Evolutionary conservation across 257 asterid genomes (phyloP).

Genomic region (Lantana camara): DNA sequence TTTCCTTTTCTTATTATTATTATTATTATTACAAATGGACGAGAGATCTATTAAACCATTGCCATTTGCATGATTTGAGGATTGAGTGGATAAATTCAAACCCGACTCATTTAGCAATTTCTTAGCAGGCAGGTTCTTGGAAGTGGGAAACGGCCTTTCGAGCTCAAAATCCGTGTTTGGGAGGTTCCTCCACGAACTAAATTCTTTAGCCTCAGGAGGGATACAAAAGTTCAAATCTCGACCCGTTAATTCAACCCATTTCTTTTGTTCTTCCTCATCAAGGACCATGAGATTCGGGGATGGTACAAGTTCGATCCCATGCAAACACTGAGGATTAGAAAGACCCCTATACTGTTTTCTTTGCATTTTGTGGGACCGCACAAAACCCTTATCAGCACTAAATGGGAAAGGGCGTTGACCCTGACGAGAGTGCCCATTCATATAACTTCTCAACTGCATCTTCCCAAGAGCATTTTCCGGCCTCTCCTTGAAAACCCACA

Average conservation of each 20-base stretch:
- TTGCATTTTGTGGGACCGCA: constrained; percentile 59
- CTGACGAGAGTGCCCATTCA: constrained; percentile 57
- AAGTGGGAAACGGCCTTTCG: constrained; percentile 39
- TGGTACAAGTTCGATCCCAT: constrained; percentile 51
- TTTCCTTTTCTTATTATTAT: constrained; percentile 49
- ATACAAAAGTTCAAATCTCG: constrained; percentile 50
- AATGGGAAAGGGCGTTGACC: constrained; percentile 61
- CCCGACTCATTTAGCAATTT: constrained; percentile 53
- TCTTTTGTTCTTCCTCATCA: constrained; percentile 56
- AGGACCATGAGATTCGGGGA: constrained; percentile 44
- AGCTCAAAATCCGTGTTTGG: constrained; percentile 60
- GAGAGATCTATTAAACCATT: constrained; percentile 43
- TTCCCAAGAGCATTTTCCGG: constrained; percentile 61
- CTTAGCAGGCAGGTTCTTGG: constrained; percentile 36
- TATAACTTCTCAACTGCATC: constrained; percentile 63
- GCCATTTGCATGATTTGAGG: constrained; percentile 42
- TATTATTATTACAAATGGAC: constrained; percentile 23
- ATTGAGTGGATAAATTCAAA: constrained; percentile 44
- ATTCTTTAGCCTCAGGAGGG: constrained; percentile 59
- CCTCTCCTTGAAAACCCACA: constrained; percentile 64
- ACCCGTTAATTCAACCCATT: constrained; percentile 56
- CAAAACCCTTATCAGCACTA: constrained; percentile 53
- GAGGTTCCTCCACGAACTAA: constrained; percentile 56
- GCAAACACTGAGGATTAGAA: constrained; percentile 62
- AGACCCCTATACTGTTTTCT: constrained; percentile 55